These are phyloP conservation scores for Cornus suecica DNA, from an alignment of 148 eudicot species.

Conservation along the genomic window DNA sequence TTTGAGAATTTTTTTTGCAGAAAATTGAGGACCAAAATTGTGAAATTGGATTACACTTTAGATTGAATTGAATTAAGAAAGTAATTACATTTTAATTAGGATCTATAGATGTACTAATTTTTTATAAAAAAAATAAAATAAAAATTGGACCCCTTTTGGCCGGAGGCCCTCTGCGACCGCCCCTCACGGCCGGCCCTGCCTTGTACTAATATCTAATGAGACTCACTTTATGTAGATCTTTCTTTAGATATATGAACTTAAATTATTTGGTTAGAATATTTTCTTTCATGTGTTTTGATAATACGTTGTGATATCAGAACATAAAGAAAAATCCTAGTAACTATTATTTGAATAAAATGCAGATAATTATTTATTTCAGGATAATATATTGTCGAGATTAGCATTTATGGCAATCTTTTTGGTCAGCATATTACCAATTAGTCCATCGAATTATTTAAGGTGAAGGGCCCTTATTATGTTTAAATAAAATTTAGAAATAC, in stretches of 20 bases:
- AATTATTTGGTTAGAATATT: slow-evolving; percentile 6
- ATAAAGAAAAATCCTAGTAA: background rate
- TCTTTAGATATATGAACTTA: background rate
- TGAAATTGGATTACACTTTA: too few relatives aligned
- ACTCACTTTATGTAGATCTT: background rate
- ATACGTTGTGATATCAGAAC: slow-evolving; percentile 12
- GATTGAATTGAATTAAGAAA: too few relatives aligned
- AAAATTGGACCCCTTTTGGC: too few relatives aligned
- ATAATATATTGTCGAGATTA: background rate
- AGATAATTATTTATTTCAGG: background rate
- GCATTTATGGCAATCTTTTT: background rate
- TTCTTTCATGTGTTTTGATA: slow-evolving; percentile 19
- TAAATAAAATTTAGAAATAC: too few relatives aligned
- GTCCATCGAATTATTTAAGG: background rate
- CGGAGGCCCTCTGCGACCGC: too few relatives aligned
- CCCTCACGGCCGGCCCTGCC: too few relatives aligned
- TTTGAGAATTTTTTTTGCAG: too few relatives aligned
- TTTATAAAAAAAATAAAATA: too few relatives aligned
- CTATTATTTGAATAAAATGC: too few relatives aligned
- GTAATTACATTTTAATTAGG: too few relatives aligned
- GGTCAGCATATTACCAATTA: background rate
- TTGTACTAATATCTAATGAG: slow-evolving; percentile 7
- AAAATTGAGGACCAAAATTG: too few relatives aligned
- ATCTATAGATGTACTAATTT: too few relatives aligned
- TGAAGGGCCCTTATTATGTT: background rate